Evolutionary conservation across 2,329 filamentous ascomycete genomes (phyloP).

Genomic region (Trichoderma brevicompactum): DNA sequence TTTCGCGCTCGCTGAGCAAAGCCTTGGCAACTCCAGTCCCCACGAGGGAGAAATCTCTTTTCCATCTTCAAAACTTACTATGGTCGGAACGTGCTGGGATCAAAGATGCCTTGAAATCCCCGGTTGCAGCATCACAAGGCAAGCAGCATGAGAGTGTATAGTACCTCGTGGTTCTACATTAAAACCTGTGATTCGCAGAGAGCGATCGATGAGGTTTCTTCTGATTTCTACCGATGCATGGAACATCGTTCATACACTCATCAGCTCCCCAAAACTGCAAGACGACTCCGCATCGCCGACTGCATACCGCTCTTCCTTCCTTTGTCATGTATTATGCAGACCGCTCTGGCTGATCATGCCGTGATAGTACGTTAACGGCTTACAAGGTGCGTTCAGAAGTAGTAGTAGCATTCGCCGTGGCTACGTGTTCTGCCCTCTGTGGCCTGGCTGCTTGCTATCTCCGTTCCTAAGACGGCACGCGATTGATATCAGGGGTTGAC

Average conservation of each 20-base stretch:
- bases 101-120: too few species aligned
- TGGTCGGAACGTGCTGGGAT: too few species aligned
- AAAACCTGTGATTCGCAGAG: neutral
- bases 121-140: too few species aligned
- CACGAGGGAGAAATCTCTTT: too few species aligned
- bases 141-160: too few species aligned
- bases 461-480: neutral
- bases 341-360: neutral
- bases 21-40: too few species aligned
- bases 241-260: neutral
- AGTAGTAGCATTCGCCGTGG: neutral
- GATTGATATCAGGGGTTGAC: slow-evolving; percentile 1
- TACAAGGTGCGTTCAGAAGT: neutral
- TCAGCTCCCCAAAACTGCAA: neutral
- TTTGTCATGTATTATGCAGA: slow-evolving; percentile 1
- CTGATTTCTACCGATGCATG: neutral
- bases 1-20: too few species aligned
- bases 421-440: neutral
- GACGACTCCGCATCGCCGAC: neutral
- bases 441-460: neutral
- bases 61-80: too few species aligned
- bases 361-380: neutral
- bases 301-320: slow-evolving; percentile 8
- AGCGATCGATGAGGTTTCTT: neutral
- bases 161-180: too few species aligned